Evolutionary conservation across 1,139 yeast genomes (phyloP), one percentile per base, ranked within the genome.

Genomic region (Magnusiomyces fungicola): DNA sequence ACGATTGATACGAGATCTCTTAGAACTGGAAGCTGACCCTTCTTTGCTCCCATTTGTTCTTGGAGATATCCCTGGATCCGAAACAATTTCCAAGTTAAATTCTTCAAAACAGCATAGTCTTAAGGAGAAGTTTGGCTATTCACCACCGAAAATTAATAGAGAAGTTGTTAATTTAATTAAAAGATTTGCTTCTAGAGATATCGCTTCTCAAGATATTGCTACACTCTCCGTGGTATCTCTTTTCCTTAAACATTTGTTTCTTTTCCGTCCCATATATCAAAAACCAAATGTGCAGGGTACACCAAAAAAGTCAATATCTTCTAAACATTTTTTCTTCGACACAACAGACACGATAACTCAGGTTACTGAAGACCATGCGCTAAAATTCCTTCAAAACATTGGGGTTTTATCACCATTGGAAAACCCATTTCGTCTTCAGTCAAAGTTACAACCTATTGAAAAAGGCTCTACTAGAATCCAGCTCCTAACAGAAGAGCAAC

Each of bases 111-210:
- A 7, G 10, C n/a, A 43, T 14, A 42, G 37, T 33, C 7, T 30
- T 12, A 4, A 5, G 7, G 21, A 22, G 6, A 40, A 46, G 23
- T 9, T 40, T 23, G 18, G 7, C 10, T n/a, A n/a, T n/a, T 25
- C 38, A 18, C 18, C 27, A n/a, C 27, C 38, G 10, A 45, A 48
- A 34, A 30, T 37, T 25, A 34, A 45, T 30, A 45, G 39, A 12
- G 52, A 48, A 4, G 50, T 56, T 3, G 34, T 54, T 7, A 44
- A 48, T 2, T 48, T 59, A 5, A 45, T 57, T 12, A 54, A 54
- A 37, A 53, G 61, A 10, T 61, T 52, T 46, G 59, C 63, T 2
- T 45, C 59, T 1, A 55, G 58, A 1, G 64, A 60, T 43, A 46
- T 61, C 37, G 55, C 51, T 19, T 42, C 51, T 14, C 48, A 50